A percentile compares a stretch with the other conserved stretches of the same genome.
phyloP scores from a whole-genome alignment of 257 asterid genomes.

The Coffea eugenioides region DNA sequence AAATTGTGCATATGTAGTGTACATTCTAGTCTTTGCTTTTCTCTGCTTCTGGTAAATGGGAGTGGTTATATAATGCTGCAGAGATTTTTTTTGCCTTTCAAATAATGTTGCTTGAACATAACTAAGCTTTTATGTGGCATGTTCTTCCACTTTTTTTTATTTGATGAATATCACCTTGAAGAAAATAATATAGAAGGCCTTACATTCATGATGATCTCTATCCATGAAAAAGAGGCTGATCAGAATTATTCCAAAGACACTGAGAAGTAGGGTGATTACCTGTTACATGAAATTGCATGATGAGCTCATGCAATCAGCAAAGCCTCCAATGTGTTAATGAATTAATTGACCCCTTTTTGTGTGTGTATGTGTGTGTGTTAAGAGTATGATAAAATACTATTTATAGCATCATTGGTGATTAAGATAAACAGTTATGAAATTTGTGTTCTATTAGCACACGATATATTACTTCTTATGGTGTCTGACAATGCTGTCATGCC shows the following conservation, averaged over 20 bases:
- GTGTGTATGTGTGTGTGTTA: no score
- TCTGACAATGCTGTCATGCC: conserved; percentile 1
- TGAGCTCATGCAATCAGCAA: background rate
- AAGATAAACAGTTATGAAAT: background rate
- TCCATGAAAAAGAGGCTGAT: background rate
- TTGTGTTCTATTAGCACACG: background rate
- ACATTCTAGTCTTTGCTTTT: background rate
- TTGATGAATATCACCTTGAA: background rate
- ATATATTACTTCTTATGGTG: background rate
- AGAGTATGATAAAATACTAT: background rate
- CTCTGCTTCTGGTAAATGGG: background rate
- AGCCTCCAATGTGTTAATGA: background rate
- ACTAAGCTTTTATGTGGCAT: background rate
- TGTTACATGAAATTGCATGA: background rate
- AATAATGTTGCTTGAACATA: background rate
- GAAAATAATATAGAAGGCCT: background rate
- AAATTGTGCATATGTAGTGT: background rate
- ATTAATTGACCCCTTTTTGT: background rate
- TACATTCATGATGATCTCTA: no score
- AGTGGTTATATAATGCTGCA: background rate
- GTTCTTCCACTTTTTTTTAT: background rate
- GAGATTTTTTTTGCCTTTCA: background rate
- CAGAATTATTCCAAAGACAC: background rate
- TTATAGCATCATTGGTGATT: background rate
- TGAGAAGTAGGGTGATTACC: background rate